Evolutionary conservation across 257 asterid genomes (phyloP).

Genomic region (Rhazya stricta): DNA sequence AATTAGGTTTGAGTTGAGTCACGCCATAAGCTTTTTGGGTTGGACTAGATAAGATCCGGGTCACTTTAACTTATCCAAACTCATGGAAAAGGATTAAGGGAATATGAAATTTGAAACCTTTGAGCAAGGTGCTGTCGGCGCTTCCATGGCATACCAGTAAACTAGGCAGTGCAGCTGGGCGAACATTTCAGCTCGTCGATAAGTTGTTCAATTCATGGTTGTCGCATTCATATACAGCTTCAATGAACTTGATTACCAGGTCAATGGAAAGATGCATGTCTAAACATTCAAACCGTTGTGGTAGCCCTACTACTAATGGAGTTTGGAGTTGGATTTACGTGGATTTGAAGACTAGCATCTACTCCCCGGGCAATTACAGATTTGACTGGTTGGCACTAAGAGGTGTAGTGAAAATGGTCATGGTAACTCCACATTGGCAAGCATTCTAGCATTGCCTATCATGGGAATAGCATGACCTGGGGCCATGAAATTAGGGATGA

Average conservation of each 20-base stretch:
- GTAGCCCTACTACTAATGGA: slow-evolving; percentile 40
- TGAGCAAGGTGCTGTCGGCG: slow-evolving; percentile 36
- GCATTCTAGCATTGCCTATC: slow-evolving; percentile 39
- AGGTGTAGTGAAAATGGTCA: slow-evolving; percentile 44
- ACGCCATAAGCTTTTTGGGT: too few relatives aligned
- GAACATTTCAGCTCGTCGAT: slow-evolving; percentile 28
- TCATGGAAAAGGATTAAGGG: slow-evolving; percentile 54
- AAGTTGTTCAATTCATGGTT: slow-evolving; percentile 25
- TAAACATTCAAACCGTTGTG: slow-evolving; percentile 41
- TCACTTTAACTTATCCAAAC: too few relatives aligned
- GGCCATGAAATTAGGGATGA: slow-evolving; percentile 43
- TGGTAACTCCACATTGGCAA: slow-evolving; percentile 27
- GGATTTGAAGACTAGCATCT: slow-evolving; percentile 25
- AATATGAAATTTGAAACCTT: slow-evolving; percentile 23
- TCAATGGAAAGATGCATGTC: slow-evolving; percentile 37
- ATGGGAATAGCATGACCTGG: slow-evolving; percentile 53
- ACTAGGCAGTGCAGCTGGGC: slow-evolving; percentile 44
- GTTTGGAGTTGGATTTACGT: slow-evolving; percentile 25
- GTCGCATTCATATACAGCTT: slow-evolving; percentile 30
- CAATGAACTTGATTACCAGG: slow-evolving; percentile 21
- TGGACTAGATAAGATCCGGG: too few relatives aligned
- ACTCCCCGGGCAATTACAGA: slow-evolving; percentile 32
- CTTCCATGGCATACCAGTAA: slow-evolving; percentile 48
- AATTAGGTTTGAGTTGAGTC: too few relatives aligned
- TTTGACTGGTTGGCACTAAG: slow-evolving; percentile 26